Evolutionary conservation across 129 eudicot genomes (phyloP).

Genomic region (Calendula officinalis): DNA sequence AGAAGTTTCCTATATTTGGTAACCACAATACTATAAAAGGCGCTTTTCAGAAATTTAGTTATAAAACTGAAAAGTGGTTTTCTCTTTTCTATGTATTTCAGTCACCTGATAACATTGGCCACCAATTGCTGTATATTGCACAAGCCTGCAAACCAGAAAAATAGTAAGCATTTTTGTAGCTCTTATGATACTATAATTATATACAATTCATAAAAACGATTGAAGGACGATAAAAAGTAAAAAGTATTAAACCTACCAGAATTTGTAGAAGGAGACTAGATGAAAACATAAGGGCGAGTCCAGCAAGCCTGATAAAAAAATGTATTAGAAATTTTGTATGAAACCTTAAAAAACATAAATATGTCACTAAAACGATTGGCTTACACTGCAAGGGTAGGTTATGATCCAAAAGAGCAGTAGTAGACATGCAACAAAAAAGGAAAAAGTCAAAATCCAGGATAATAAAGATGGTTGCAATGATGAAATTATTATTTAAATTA

Average conservation of each 20-base stretch:
- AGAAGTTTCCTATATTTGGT: no score
- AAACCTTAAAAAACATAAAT: background rate
- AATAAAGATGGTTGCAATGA: slow-evolving; percentile 8
- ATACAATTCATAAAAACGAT: background rate
- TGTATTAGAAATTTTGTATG: background rate
- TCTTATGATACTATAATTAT: background rate
- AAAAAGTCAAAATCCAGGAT: slow-evolving; percentile 17
- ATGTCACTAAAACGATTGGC: slow-evolving; percentile 2
- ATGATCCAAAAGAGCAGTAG: slow-evolving; percentile 28
- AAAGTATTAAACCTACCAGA: slow-evolving; percentile 45
- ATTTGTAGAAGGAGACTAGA: slow-evolving; percentile 84
- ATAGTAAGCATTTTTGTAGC: slow-evolving; percentile 10
- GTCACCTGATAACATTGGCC: slow-evolving; percentile 98
- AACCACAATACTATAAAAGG: no score
- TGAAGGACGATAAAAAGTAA: slow-evolving; percentile 1
- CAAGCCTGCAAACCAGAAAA: slow-evolving; percentile 65
- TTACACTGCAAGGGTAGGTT: slow-evolving; percentile 38
- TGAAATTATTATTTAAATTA: background rate
- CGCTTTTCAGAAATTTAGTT: no score
- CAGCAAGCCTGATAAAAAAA: slow-evolving; percentile 71
- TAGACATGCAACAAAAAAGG: slow-evolving; percentile 28
- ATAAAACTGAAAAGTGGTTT: no score
- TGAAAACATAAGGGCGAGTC: slow-evolving; percentile 96
- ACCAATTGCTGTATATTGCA: slow-evolving; percentile 84
- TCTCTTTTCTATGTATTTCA: background rate